Evolutionary conservation across 2,329 filamentous ascomycete genomes (phyloP), one percentile per base, ranked within the genome.

Genomic region (Grosmannia huntii): DNA sequence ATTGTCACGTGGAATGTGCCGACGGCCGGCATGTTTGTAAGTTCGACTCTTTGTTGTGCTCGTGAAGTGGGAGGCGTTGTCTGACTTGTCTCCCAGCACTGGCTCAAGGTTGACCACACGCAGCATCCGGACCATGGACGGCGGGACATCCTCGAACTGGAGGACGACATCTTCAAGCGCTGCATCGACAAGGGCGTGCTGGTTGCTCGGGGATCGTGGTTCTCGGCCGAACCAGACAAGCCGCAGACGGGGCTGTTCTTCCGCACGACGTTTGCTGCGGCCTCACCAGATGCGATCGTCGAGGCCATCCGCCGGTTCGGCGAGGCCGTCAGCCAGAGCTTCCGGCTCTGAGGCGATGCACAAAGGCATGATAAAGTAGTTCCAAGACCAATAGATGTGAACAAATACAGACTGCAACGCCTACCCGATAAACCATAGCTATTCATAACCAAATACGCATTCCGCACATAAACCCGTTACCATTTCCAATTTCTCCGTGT

Each of bases 1-100:
- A 76, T 96, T 38, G 86, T 90, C 21, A 83, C 77, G 69, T 97
- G 91, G 90, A 80, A 76, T 28, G 81, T 88, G 0, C 91, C 92
- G 0, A 80, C 79, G 59, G 89, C 91, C 1, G 92, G 92, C 68
- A 99, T 99, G 94, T 99, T 99, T 80, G 86, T 89, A 72, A 78
- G 86, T 83, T 49, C 11, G 2, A n/a, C n/a, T n/a, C n/a, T n/a
- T n/a, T n/a, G n/a, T n/a, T n/a, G n/a, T n/a, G n/a, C n/a, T n/a
- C 25, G n/a, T 10, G 33, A 10, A 3, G 12, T 10, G 33, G 4
- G 5, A 5, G 3, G 36, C 12, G 1, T 38, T 16, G 12, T 38
- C 36, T 38, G 36, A 27, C 46, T 55, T 16, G 27, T 53, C 59
- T 23, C 5, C 6, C 57, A 85, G 82, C 78, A 89, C 68, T 94